Evolutionary conservation across 805 yeast genomes (phyloP), one percentile per base, ranked within the genome.

Genomic region (Wickerhamomyces bovis): DNA sequence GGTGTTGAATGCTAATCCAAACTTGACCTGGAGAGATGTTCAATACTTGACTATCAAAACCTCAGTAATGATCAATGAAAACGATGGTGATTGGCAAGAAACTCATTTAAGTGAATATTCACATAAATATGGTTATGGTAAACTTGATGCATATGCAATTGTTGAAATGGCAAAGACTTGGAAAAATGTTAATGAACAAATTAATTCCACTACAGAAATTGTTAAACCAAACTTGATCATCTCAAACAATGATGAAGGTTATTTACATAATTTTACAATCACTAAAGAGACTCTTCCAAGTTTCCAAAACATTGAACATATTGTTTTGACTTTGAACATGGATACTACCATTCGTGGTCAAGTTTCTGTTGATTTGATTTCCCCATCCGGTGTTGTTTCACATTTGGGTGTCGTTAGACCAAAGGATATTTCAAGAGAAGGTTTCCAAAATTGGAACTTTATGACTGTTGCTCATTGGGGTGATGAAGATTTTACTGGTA

Each of bases 401-500:
- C 77, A 80, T 40, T 72, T 94, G 50, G 97, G 94, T 0, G 76
- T 81, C 21, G 72, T 73, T 18, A 76, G 99, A 55, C 67, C 66
- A 7, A 54, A 66, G 18, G 99, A 94, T 64, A 53, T 47, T 9
- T 71, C 80, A 6, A 51, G 55, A 2, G 69, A 62, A 1, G 96
- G 96, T 0, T 85, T 88, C 53, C 56, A 62, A 6, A 73, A 85
- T 54, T 94, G 99, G 99, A 85, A 87, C 1, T 94, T 94, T 61
- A 88, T 90, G 88, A 78, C 92, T 11, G 98, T 94, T n/a, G 97
- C 96, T 1, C 98, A 94, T 63, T 94, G 98, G 97, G 97, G 97
- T 36, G 97, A 92, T 63, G 90, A 84, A 55, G 42, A 61, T 2
- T 92, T 90, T 3, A 65, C 66, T 22, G 99, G 99, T 11, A 79